Evolutionary conservation across 805 yeast genomes (phyloP).

Genomic region (Scheffersomyces lignosus): DNA sequence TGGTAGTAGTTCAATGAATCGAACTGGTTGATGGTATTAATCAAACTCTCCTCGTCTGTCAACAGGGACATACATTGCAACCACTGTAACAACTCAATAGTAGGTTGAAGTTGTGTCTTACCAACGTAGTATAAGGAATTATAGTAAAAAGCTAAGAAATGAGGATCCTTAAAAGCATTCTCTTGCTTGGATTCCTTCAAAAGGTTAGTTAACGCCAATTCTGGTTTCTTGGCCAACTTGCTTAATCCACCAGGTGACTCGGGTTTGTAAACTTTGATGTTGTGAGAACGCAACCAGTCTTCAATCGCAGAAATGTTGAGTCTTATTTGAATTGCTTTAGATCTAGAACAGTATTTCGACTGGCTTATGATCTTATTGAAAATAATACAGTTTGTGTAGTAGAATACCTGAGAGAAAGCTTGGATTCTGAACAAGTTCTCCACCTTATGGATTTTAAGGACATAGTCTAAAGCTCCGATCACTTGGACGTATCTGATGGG

Average conservation of each 20-base stretch:
- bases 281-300: slow-evolving; percentile 86
- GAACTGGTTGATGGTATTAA: slow-evolving; percentile 52
- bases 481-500: slow-evolving; percentile 85
- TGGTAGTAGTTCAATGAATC: slow-evolving; percentile 67
- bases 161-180: slow-evolving; percentile 38
- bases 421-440: slow-evolving; percentile 79
- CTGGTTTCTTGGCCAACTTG: slow-evolving; percentile 13
- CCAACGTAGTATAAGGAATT: slow-evolving; percentile 66
- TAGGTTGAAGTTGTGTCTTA: slow-evolving; percentile 64
- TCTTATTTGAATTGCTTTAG: slow-evolving; percentile 86
- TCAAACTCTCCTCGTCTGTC: slow-evolving; percentile 61
- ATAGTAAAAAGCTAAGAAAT: slow-evolving; percentile 59
- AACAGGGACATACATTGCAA: slow-evolving; percentile 80
- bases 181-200: slow-evolving; percentile 18
- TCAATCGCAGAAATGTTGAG: slow-evolving; percentile 83
- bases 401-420: slow-evolving; percentile 72
- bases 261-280: slow-evolving; percentile 42
- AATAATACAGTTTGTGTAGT: slow-evolving; percentile 69
- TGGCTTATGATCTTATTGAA: slow-evolving; percentile 73
- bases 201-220: slow-evolving; percentile 20
- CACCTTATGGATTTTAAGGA: slow-evolving; percentile 76
- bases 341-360: slow-evolving; percentile 71
- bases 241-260: slow-evolving; percentile 31
- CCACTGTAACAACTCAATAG: slow-evolving; percentile 84
- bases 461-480: slow-evolving; percentile 84